Conservation (phyloP, 306 rosid genomes). For the Cicer yamashitae region DNA sequence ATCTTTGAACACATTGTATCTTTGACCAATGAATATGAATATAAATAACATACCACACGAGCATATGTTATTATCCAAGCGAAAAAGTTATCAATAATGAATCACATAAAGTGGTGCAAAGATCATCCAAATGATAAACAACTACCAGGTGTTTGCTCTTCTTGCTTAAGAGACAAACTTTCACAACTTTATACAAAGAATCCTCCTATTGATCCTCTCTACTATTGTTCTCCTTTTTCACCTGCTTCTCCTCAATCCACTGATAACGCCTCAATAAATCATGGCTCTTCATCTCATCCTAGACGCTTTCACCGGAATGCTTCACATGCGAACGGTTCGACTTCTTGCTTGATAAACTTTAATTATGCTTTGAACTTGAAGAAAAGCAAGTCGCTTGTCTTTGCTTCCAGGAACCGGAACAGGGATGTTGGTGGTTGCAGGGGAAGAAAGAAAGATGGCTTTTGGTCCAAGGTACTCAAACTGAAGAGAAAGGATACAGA, state of each 20-base stretch:
- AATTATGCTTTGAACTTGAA: constrained; percentile 58
- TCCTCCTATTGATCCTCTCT: constrained; percentile 9
- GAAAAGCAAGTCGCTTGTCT: constrained; percentile 69
- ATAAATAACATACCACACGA: constrained; percentile 32
- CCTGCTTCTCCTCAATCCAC: constrained; percentile 33
- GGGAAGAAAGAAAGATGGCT: constrained; percentile 62
- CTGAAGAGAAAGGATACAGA: constrained; percentile 46
- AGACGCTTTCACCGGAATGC: constrained; percentile 51
- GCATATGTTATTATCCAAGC: neutral
- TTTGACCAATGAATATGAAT: constrained; percentile 38
- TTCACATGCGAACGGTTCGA: constrained; percentile 51
- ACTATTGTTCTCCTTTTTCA: constrained; percentile 1
- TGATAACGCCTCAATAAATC: constrained; percentile 9
- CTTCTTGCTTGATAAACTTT: constrained; percentile 44
- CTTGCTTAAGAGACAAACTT: constrained; percentile 65
- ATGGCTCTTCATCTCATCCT: constrained; percentile 32
- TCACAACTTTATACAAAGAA: constrained; percentile 45
- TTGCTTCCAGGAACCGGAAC: constrained; percentile 42
- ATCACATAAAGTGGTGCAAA: constrained; percentile 48
- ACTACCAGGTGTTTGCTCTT: constrained; percentile 65
- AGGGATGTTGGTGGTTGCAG: constrained; percentile 32
- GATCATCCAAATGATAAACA: constrained; percentile 52
- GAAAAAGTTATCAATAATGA: neutral
- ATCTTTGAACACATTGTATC: constrained; percentile 7
- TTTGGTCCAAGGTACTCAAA: constrained; percentile 71